Conservation (phyloP, 805 yeast genomes). For the Soucietia sequanensis region DNA sequence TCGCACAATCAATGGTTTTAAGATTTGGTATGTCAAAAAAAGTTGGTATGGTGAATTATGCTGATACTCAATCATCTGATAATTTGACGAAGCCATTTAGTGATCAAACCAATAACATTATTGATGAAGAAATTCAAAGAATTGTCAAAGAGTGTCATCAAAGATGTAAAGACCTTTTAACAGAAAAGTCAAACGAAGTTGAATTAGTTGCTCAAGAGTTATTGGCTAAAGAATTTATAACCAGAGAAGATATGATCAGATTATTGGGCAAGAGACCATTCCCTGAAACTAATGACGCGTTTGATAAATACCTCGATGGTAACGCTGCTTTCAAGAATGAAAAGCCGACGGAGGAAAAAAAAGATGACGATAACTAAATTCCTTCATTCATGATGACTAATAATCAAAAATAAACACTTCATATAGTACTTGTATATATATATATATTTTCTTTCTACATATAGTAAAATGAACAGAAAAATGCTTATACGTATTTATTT, state of each 20-base stretch:
- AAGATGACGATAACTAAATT: conserved; percentile 15
- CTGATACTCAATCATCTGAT: conserved; percentile 65
- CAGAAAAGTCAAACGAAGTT: conserved; percentile 70
- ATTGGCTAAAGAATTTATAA: conserved; percentile 81
- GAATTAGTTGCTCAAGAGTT: conserved; percentile 85
- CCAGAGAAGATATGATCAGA: conserved; percentile 91
- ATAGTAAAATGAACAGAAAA: too few relatives aligned
- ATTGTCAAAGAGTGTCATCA: conserved; percentile 75
- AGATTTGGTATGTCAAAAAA: conserved; percentile 87
- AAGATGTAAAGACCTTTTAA: conserved; percentile 66
- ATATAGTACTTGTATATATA: too few relatives aligned
- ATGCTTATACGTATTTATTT: too few relatives aligned
- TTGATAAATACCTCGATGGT: conserved; percentile 67
- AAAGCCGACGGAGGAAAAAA: conserved; percentile 24
- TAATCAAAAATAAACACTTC: too few relatives aligned
- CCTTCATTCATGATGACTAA: neutral
- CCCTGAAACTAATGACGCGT: conserved; percentile 87
- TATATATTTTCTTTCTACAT: too few relatives aligned
- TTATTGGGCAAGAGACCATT: conserved; percentile 89
- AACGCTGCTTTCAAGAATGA: conserved; percentile 42
- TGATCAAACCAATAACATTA: conserved; percentile 76
- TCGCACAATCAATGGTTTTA: conserved; percentile 92
- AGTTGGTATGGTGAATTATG: conserved; percentile 78
- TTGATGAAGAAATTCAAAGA: conserved; percentile 80
- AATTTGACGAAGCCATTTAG: conserved; percentile 83